Evolutionary conservation across 495 filamentous ascomycete genomes (phyloP), one percentile per base, ranked within the genome.

Genomic region (Aspergillus leporis): DNA sequence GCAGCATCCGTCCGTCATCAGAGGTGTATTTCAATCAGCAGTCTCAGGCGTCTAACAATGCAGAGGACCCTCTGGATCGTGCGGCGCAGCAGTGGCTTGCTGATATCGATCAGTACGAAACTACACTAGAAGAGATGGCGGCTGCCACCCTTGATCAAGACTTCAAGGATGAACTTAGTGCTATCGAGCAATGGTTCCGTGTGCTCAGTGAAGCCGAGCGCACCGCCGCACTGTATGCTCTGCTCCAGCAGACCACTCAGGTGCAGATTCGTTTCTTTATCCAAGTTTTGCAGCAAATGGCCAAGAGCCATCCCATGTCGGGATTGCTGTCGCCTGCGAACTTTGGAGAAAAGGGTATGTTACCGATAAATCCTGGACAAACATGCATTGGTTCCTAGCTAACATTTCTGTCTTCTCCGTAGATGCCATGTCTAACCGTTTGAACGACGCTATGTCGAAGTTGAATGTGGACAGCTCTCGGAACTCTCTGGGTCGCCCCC

Each of bases 201-300:
- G 94, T 98, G 28, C 80, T 98, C 55, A 97, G 93, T 67, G 94
- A 98, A 75, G 92, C 94, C 19, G 94, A 98, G 77, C 80, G 94
- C 53, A 98, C 94, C 7, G 94, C 94, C 40, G 95, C 94, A 25
- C 75, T 98, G 45, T 98, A 98, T 76, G 93, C 94, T 32, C 78
- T 98, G 59, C 79, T 98, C 47, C 95, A 98, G 81, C 94, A 98
- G 76, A 97, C 94, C 7, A 98, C 94, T 5, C 95, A 98, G 74
- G 93, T 98, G 53, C 94, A 98, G 77, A 97, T 97, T 61, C 89
- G 95, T 50, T 98, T 98, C 80, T 98, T 98, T 78, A 98, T 97
- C 64, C 92, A 96, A 74, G 94, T 98, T 32, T 77, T 98, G 66
- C 91, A 98, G 79, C 93, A 98, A 72, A 98, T 98, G 95, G 89